Base-by-base conservation (phyloP, 345 rosid genomes). In the Brassica rapa region DNA sequence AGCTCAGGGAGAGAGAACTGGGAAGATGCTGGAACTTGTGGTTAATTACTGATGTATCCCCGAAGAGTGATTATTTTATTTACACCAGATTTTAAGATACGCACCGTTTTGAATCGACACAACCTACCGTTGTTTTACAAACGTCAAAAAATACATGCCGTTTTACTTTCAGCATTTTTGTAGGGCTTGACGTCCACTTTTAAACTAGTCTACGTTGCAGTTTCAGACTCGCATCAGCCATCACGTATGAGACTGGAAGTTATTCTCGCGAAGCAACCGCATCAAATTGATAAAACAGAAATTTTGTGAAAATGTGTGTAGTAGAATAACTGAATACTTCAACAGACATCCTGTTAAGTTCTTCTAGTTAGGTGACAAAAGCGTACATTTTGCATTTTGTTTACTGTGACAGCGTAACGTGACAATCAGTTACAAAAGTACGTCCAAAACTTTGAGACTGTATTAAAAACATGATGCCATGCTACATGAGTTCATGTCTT, bases 1-100 rank as follows among this genome's bases (percentile, higher is more conserved):
- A 66, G 66, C 77, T 77, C 69, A 57, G 77, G 51, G 53, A 62
- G 72, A 55, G 68, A 8, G 62, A 5, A 62, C 27, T 61, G 70
- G 30, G 69, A 74, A 68, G 33, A 12, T 24, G 35, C 56, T 57
- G 37, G 3, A 64, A 73, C 46, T 55, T 53, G 24, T 70, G 43
- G 37, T 35, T 12, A 70, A 57, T 51, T 55, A 24, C 56, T 23
- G 2, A 62, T 23, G 35, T 6, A 53, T 16, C 43, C 71, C 43
- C 19, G n/a, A 10, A 9, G 19, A 66, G 39, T 35, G 11, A 5
- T 24, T 1, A 60, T 9, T 41, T 11, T 32, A 32, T 30, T 30
- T 4, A 65, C 65, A 64, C 41, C 15, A 21, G 2, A 8, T 15
- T 39, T 10, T 3, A 0, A 62, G 6, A 21, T 56, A 21, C 57